A percentile compares a stretch with the other conserved stretches of the same genome.
Evolutionary conservation across 306 rosid species (phyloP).

Genomic region (Sechiopsis laciniata): DNA sequence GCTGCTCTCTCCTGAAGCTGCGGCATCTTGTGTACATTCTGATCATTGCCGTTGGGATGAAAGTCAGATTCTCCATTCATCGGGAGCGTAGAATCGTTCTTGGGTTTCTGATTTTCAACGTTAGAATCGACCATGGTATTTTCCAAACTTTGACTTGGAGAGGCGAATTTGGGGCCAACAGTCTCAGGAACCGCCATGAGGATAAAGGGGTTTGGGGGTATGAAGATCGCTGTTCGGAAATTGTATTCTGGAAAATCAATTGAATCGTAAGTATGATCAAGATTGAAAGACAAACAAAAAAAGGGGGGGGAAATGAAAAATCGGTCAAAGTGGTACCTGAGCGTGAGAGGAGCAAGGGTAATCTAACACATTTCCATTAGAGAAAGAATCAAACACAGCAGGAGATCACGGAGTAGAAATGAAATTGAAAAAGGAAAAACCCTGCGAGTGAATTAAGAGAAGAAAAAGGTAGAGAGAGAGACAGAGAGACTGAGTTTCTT

Average conservation of each 20-base stretch:
- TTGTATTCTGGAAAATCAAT: background rate
- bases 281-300: too few species aligned
- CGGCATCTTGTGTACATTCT: slow-evolving; percentile 37
- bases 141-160: slow-evolving; percentile 46
- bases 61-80: slow-evolving; percentile 33
- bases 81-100: slow-evolving; percentile 33
- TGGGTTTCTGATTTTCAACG: slow-evolving; percentile 56
- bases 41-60: slow-evolving; percentile 43
- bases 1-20: slow-evolving; percentile 38
- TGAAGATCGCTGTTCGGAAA: background rate
- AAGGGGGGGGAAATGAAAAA: background rate
- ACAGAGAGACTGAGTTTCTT: background rate
- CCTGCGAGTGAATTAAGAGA: slow-evolving; percentile 8
- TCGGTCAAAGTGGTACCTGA: slow-evolving; percentile 14
- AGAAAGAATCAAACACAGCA: background rate
- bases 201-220: slow-evolving; percentile 19
- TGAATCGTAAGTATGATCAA: background rate
- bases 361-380: slow-evolving; percentile 18
- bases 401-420: slow-evolving; percentile 10
- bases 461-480: background rate
- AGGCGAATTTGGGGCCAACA: slow-evolving; percentile 33
- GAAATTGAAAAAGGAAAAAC: background rate
- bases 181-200: slow-evolving; percentile 91
- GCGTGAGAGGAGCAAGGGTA: background rate
- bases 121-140: slow-evolving; percentile 41